Base-by-base conservation (phyloP, 75 land plant species). In the Cryptomeria japonica region DNA sequence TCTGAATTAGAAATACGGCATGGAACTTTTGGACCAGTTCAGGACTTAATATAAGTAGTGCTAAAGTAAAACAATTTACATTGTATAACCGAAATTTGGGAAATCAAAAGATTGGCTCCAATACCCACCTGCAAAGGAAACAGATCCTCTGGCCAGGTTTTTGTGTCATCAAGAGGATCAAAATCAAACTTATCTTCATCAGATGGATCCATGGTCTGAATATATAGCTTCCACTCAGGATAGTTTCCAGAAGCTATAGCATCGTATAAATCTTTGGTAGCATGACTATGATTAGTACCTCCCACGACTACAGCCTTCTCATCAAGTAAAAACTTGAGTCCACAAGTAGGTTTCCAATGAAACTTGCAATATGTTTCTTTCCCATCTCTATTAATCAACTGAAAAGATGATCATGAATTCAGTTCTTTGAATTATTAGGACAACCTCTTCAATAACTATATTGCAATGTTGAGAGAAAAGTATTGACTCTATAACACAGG, bases 331-430 rank as follows among this genome's bases (percentile, higher is more conserved):
- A 31, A 86, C 88, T 92, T 90, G 64, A 90, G 64, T 14, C 93
- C 93, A 85, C 93, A 92, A 18, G 93, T 88, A 16, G 93, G 93
- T 87, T 89, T 92, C 93, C 89, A 88, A 85, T 92, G 87, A 92
- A 92, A 86, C 91, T 92, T 36, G 87, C 88, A 78, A 76, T 88
- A 19, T 86, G 89, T 37, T 86, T 87, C 87, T 87, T 87, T 28
- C 86, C 92, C 22, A 5, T 80, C 51, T 80, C 47, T 80, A 18
- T 5, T 80, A 12, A 75, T 75, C 77, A 75, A 32, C 77, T 75
- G 77, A 64, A 28, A 64, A 64, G 70, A 64, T 6, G 10, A 64
- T 6, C 70, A 64, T 25, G 31, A 64, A 64, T 25, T 64, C 70
- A 64, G 70, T 64, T 64, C 70, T 25, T 64, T 28, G 10, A 64